Evolutionary conservation across 495 filamentous ascomycete species (phyloP), one percentile per base, ranked within the genome.

Genomic region (Jackrogersella minutella): DNA sequence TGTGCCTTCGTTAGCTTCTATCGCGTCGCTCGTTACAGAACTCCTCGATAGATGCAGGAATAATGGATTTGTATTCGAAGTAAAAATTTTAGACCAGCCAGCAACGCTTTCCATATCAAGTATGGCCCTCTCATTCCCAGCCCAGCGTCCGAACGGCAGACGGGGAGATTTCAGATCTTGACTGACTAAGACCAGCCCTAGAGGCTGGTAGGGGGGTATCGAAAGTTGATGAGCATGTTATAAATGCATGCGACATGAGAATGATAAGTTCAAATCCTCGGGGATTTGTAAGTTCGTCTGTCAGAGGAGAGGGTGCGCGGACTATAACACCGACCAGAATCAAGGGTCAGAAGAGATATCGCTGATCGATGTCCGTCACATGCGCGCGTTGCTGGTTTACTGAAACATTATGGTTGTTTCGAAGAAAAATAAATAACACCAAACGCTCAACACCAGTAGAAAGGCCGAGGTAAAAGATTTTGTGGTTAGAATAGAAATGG

Each of bases 361-460:
- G 46, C 50, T 28, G 46, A 5, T 41, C 7, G 6, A 39, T 53
- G 31, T n/a, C 40, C 17, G 31, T 10, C 33, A 28, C 43, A 52
- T 34, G 43, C 33, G 33, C 36, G 39, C 44, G 50, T 53, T 70
- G 67, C 64, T 59, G 64, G 61, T 68, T 65, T 34, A 70, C 66
- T 70, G 70, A 72, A 58, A 70, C 66, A 70, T 72, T 70, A 74
- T 68, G 36, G 58, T 54, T 37, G 57, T 63, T 63, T 39, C 41
- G 51, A 68, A 66, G 62, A 58, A 58, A 39, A 68, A 56, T 52
- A 57, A 60, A 40, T 7, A 50, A 10, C 72, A 69, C 70, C 70
- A 74, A 64, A 64, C 68, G 53, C 72, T 70, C 69, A 66, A 68
- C 72, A 74, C 66, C 58, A 68, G 56, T 52, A 47, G 57, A 66